Evolutionary conservation across 805 yeast species (phyloP), one percentile per base, ranked within the genome.

Genomic region (Candida methanosorbosa): DNA sequence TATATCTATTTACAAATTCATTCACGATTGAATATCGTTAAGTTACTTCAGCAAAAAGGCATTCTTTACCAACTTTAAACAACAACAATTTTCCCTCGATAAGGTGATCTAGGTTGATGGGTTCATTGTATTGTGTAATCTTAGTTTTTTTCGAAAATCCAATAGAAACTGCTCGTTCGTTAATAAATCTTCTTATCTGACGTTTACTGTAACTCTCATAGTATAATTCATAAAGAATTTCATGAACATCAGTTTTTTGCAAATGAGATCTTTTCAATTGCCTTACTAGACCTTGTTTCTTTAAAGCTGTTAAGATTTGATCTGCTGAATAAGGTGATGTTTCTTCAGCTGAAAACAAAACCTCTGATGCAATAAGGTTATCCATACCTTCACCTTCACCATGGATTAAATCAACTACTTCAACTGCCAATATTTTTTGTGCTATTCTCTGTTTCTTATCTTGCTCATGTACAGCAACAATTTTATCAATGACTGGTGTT

Each of bases 401-500:
- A 57, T 88, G 96, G 28, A 92, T 68, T 48, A 92, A 64, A 48
- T 86, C 94, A 6, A 90, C 81, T 31, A 88, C 82, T 51, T 90
- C 95, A 24, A 72, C 59, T 1, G 97, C 97, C 21, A 92, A 66
- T 0, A 78, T 53, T 30, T 75, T 66, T 57, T 92, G 97, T 0
- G 88, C 97, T 12, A 65, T 44, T 36, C 95, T 68, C 20, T 59
- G 43, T 2, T 79, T 75, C n/a, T 88, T 85, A 36, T 75, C 70
- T 17, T 54, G 38, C 5, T 48, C 40, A 49, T 90, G 97, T 23
- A 57, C 48, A 0, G 41, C 49, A 43, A 83, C 49, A 17, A 85
- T 61, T 4, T 50, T 54, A 2, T 70, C 70, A 31, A 92, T 80
- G 15, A 76, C 67, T 2, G 59, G 49, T 5, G 73, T 41, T 0